Conservation (phyloP, 2,329 filamentous ascomycete genomes). For the Fusarium ambrosium region DNA sequence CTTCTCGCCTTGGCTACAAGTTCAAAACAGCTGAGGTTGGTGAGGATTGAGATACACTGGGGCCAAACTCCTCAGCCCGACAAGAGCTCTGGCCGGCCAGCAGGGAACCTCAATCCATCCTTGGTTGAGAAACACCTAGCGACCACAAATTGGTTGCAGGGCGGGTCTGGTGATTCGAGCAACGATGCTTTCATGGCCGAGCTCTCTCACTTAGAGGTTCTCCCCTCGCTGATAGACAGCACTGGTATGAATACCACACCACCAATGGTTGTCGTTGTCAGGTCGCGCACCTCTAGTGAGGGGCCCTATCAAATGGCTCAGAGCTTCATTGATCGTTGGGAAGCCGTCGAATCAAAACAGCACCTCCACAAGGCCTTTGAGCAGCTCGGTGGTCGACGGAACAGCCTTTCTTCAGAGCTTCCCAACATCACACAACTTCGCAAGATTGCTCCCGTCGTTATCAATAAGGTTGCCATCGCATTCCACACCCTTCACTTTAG, state of each 20-base stretch:
- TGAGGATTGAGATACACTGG: conserved; percentile 83
- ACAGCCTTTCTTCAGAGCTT: conserved; percentile 58
- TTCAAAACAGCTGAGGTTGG: conserved; percentile 79
- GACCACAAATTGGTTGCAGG: conserved; percentile 69
- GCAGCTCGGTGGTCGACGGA: conserved; percentile 75
- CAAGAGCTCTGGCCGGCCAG: conserved; percentile 63
- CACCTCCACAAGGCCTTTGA: conserved; percentile 82
- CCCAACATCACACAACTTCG: conserved; percentile 62
- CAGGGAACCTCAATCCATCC: conserved; percentile 63
- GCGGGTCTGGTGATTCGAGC: conserved; percentile 58
- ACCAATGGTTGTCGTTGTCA: conserved; percentile 79
- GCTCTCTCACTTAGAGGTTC: conserved; percentile 81
- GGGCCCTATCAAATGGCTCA: conserved; percentile 73
- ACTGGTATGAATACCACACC: conserved; percentile 67
- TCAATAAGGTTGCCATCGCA: conserved; percentile 79
- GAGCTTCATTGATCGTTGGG: conserved; percentile 87
- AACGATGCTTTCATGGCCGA: conserved; percentile 68
- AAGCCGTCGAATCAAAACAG: conserved; percentile 77
- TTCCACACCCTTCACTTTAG: conserved; percentile 78
- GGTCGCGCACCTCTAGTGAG: conserved; percentile 70
- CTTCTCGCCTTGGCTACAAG: conserved; percentile 77
- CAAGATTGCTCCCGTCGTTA: conserved; percentile 76
- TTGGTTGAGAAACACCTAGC: conserved; percentile 70
- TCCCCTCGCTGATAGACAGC: conserved; percentile 75
- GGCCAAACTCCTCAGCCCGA: conserved; percentile 64